phyloP scores from a whole-genome alignment of 78 protist species.

The Dictyostelium citrinum region DNA sequence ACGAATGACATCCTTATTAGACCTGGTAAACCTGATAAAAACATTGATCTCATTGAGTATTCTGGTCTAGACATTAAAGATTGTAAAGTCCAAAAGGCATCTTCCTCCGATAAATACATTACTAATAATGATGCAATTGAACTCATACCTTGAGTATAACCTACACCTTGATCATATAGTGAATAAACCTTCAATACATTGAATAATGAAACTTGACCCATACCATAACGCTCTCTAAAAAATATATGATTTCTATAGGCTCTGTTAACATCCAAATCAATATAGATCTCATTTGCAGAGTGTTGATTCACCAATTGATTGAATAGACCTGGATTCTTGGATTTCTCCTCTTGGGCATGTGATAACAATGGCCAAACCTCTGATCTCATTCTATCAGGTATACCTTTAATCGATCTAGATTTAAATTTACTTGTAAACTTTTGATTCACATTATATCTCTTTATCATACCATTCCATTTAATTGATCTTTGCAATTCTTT shows the following conservation, averaged over 20 bases:
- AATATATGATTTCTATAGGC: constrained; percentile 33
- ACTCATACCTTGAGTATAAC: constrained; percentile 74
- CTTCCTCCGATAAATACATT: constrained; percentile 58
- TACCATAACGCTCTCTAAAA: constrained; percentile 62
- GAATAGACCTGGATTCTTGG: not conserved
- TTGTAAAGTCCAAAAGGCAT: constrained; percentile 75
- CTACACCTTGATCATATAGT: constrained; percentile 10
- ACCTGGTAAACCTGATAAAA: constrained; percentile 21
- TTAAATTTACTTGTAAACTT: constrained; percentile 9
- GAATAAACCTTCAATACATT: constrained; percentile 50
- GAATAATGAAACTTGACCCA: constrained; percentile 60
- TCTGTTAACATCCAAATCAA: constrained; percentile 62
- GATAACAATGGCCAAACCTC: constrained; percentile 38
- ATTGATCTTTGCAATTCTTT: constrained; percentile 20
- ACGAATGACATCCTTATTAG: constrained; percentile 38
- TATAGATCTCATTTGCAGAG: not conserved
- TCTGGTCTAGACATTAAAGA: constrained; percentile 31
- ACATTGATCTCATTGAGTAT: constrained; percentile 7
- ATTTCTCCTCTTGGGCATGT: not conserved
- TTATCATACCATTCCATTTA: constrained; percentile 37
- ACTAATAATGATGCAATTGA: constrained; percentile 45
- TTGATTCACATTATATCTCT: not conserved
- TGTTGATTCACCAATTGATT: not conserved
- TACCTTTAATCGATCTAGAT: constrained; percentile 47
- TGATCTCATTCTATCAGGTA: constrained; percentile 44